phyloP scores from a whole-genome alignment of 2,329 filamentous ascomycete species.

The Trichophyton schoenleinii region DNA sequence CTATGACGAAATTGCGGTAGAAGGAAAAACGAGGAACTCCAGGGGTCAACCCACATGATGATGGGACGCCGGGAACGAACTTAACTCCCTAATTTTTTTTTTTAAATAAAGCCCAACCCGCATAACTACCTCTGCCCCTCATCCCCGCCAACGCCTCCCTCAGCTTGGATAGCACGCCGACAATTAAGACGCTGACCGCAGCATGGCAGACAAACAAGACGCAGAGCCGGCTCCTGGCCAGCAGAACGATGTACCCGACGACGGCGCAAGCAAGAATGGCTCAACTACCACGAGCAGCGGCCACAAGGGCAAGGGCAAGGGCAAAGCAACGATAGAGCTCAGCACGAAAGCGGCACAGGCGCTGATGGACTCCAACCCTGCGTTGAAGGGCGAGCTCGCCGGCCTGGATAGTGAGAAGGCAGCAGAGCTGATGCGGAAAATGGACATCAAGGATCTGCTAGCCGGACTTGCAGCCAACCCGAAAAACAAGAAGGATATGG shows the following conservation, averaged over 20 bases:
- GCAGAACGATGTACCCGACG: slow-evolving; percentile 4
- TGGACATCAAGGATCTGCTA: slow-evolving; percentile 37
- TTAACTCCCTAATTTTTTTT: not conserved
- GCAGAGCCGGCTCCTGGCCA: not conserved
- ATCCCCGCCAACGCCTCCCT: not conserved
- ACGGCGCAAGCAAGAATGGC: not conserved
- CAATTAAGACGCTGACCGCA: not conserved
- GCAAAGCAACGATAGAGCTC: slow-evolving; percentile 21
- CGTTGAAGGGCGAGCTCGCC: slow-evolving; percentile 62
- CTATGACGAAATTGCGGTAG: too few species aligned
- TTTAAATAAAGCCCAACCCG: not conserved
- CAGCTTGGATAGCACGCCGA: not conserved
- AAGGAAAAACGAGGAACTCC: not conserved
- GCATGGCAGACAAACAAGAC: slow-evolving; percentile 1
- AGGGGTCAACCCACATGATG: not conserved
- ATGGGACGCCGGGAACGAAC: not conserved
- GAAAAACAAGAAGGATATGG: slow-evolving; percentile 94
- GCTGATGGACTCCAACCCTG: slow-evolving; percentile 41
- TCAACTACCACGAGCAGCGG: slow-evolving; percentile 2
- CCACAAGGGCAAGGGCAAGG: slow-evolving; percentile 14
- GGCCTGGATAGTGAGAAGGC: slow-evolving; percentile 52
- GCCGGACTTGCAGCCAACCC: slow-evolving; percentile 54
- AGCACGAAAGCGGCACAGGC: slow-evolving; percentile 27
- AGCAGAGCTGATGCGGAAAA: slow-evolving; percentile 38
- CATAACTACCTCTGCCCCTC: not conserved